A percentile compares a stretch with the other conserved stretches of the same genome.
These are phyloP conservation scores for Agapanthus africanus DNA, from an alignment of 106 monocot species.

Conservation along the genomic window DNA sequence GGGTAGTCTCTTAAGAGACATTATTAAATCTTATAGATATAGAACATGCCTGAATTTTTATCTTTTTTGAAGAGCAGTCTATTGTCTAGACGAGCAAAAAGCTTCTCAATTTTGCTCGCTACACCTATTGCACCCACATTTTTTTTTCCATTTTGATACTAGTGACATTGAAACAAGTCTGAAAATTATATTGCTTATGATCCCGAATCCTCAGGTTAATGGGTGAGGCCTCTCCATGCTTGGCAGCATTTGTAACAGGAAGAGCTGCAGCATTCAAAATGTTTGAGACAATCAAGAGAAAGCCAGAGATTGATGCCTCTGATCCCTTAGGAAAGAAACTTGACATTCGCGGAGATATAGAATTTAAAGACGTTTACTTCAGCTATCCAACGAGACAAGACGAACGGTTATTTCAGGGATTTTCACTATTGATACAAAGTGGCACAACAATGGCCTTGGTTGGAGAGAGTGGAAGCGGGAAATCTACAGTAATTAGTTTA, in stretches of 20 bases:
- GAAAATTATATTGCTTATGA: too few species aligned
- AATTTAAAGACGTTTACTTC: conserved; percentile 50
- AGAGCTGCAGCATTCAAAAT: conserved; percentile 63
- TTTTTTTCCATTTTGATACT: too few species aligned
- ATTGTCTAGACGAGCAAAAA: too few species aligned
- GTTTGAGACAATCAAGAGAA: conserved; percentile 63
- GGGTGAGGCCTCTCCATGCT: conserved; percentile 41
- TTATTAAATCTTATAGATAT: too few species aligned
- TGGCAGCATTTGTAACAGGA: conserved; percentile 50
- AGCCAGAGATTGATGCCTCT: conserved; percentile 53
- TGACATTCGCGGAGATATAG: conserved; percentile 45
- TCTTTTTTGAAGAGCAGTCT: too few species aligned
- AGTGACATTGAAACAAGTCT: too few species aligned
- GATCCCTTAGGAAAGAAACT: conserved; percentile 26
- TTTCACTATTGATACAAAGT: conserved; percentile 27
- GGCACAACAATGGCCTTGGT: conserved; percentile 37
- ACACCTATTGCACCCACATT: too few species aligned
- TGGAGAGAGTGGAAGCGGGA: conserved; percentile 49
- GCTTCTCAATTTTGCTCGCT: too few species aligned
- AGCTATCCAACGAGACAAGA: conserved; percentile 59
- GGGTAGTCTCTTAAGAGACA: too few species aligned
- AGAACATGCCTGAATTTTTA: too few species aligned
- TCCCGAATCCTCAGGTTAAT: conserved; percentile 38
- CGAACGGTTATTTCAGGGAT: conserved; percentile 49
- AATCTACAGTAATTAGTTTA: conserved; percentile 42